Evolutionary conservation across 202 grass and related monocot species (phyloP).

Genomic region (Schoenoplectus tabernaemontani): DNA sequence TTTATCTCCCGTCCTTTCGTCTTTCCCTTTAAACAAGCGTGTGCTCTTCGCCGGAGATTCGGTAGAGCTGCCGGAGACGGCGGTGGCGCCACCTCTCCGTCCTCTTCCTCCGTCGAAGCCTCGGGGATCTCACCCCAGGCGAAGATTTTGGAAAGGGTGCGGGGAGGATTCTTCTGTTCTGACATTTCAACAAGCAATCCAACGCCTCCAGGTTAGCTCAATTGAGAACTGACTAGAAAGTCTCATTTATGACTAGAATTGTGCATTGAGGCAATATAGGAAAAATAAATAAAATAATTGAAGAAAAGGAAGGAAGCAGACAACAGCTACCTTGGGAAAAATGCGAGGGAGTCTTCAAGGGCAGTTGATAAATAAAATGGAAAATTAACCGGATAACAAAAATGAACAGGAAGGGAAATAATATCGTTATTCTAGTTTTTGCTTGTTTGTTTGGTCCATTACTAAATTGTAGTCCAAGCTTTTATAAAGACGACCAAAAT

Average conservation of each 20-base stretch:
- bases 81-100: constrained; percentile 17
- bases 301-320: background rate
- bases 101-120: constrained; percentile 9
- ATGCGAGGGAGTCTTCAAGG: background rate
- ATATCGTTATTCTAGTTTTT: background rate
- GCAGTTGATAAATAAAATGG: background rate
- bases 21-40: background rate
- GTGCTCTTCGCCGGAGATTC: background rate
- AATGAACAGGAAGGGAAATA: background rate
- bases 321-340: background rate
- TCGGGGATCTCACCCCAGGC: constrained; percentile 1
- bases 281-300: background rate
- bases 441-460: background rate
- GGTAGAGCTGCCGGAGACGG: constrained; percentile 22
- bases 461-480: background rate
- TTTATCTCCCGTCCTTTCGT: background rate
- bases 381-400: background rate
- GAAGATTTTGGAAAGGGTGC: background rate
- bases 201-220: constrained; percentile 66
- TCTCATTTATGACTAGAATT: background rate
- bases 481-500: background rate
- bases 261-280: background rate
- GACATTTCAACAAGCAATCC: constrained; percentile 96
- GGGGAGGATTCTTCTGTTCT: constrained; percentile 31
- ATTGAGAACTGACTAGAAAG: background rate